Conservation (phyloP, 768 basidiomycete species). For the Boletus coccyginus region DNA sequence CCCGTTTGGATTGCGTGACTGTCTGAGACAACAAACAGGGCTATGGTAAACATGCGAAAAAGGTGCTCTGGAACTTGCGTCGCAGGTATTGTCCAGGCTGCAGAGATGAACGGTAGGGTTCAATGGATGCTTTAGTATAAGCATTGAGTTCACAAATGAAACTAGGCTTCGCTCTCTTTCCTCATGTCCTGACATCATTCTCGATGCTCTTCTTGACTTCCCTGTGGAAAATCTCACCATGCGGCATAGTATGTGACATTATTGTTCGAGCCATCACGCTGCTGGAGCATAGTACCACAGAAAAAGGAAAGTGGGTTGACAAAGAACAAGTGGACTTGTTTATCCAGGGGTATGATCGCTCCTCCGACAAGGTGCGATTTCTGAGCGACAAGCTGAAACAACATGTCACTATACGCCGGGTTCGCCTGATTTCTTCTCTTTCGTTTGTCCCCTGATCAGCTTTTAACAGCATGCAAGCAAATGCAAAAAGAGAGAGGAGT, state of each 20-base stretch:
- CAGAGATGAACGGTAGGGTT: background rate
- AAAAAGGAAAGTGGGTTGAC: background rate
- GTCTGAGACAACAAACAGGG: background rate
- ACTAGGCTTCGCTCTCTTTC: background rate
- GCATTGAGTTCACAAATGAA: background rate
- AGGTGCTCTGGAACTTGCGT: slow-evolving; percentile 9
- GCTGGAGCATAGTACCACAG: background rate
- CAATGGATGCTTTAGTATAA: background rate
- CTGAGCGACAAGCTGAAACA: background rate
- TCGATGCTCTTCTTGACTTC: background rate
- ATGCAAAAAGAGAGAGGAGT: background rate
- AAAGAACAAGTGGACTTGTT: background rate
- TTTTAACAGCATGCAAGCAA: background rate
- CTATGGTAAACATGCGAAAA: slow-evolving; percentile 5
- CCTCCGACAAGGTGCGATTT: background rate
- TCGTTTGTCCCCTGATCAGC: background rate
- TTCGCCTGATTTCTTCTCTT: background rate
- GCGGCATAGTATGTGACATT: background rate
- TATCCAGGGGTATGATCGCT: background rate
- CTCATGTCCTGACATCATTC: background rate
- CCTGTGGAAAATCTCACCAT: background rate
- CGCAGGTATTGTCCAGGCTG: slow-evolving; percentile 10
- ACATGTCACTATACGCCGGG: background rate
- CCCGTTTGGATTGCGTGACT: background rate
- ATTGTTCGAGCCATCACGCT: background rate